Evolutionary conservation across 805 yeast genomes (phyloP), one percentile per base, ranked within the genome.

Genomic region (Helenozyma baotianmanensis): DNA sequence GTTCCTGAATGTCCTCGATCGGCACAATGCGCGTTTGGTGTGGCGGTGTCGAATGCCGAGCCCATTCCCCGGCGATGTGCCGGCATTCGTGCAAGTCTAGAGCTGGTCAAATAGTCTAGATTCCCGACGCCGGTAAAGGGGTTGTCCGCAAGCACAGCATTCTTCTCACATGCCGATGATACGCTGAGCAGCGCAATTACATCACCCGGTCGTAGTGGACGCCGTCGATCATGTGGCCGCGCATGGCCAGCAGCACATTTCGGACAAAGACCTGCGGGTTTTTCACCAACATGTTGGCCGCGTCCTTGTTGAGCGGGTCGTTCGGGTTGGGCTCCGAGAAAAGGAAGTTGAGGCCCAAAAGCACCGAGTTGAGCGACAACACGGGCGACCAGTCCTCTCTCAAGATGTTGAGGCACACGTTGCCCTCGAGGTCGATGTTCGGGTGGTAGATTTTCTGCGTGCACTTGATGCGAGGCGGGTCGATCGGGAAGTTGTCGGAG

Each of bases 381-480:
- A 88, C 95, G 0, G 98, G 97, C 18, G 88, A 79, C 98, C 98
- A 90, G 56, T 90, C 97, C 55, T 89, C 96, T 46, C 97, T 68
- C 38, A 90, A 66, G 22, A 90, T 89, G 53, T 90, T 90, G 39
- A 90, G 69, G 53, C 98, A 90, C 5, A 90, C 84, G 52, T 88
- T 90, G 0, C 97, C 97, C 27, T 84, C 82, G 14, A 76, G 54
- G 54, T 90, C 96, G 43, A 90, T 90, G 52, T 90, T 90, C 9
- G 98, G 98, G 54, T 90, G 98, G 60, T 83, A 90, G 4, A 90
- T 84, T 51, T 71, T 78, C 33, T 78, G 73, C 19, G 67, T 33
- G 48, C 94, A 82, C 45, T 73, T 71, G 34, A 88, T 87, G 51
- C 79, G 83, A 8, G 98, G 98, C 7, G 97, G 88, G 31, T 84